phyloP scores from a whole-genome alignment of 1,139 yeast genomes.

The Hemisphaericaspora subhashii region DNA sequence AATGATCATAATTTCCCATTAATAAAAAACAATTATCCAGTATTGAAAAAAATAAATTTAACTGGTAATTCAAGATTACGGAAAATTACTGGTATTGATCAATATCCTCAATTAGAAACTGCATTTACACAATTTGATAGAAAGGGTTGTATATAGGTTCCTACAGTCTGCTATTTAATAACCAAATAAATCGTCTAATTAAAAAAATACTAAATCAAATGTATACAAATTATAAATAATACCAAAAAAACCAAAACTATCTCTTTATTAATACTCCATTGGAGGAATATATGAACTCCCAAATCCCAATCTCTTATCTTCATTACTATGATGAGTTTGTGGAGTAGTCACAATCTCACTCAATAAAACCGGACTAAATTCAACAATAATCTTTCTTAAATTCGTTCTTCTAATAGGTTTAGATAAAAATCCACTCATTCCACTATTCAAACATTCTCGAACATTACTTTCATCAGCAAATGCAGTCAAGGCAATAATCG shows the following conservation, averaged over 20 bases:
- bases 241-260: constrained; percentile 1
- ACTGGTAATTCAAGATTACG: constrained; percentile 13
- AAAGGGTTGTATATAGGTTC: not conserved
- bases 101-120: constrained; percentile 10
- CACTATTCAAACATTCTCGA: constrained; percentile 72
- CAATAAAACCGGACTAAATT: constrained; percentile 39
- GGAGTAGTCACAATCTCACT: constrained; percentile 33
- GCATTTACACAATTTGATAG: constrained; percentile 7
- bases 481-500: constrained; percentile 92
- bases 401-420: constrained; percentile 81
- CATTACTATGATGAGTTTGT: constrained; percentile 18
- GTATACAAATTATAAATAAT: not conserved
- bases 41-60: constrained; percentile 9
- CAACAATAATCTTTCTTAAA: constrained; percentile 51
- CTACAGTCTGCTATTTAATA: not conserved
- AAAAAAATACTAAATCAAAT: not conserved
- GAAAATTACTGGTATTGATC: constrained; percentile 7
- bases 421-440: constrained; percentile 85
- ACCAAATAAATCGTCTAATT: not conserved
- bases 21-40: constrained; percentile 7
- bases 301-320: constrained; percentile 12
- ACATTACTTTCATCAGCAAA: constrained; percentile 88
- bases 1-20: constrained; percentile 14
- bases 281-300: constrained; percentile 11
- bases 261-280: not conserved